phyloP scores from a whole-genome alignment of 768 basidiomycete genomes.

The Agrocybe praecox region DNA sequence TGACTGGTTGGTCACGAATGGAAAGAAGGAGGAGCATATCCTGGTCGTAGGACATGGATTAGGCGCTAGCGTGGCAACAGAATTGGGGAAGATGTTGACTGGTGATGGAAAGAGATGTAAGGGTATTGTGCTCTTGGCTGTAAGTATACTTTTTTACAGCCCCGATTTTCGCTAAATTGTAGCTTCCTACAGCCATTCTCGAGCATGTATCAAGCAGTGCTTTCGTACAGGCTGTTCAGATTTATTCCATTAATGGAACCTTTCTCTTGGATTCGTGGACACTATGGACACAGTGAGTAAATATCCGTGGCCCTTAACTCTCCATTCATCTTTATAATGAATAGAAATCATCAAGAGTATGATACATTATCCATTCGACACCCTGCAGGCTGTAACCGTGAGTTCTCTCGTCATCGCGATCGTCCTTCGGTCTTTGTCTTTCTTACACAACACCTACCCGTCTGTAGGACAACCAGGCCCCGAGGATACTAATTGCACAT shows the following conservation, averaged over 20 bases:
- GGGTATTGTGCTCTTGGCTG: constrained; percentile 53
- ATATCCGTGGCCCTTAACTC: background rate
- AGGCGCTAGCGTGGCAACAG: constrained; percentile 77
- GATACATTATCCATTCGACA: constrained; percentile 60
- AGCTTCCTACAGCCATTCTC: constrained; percentile 51
- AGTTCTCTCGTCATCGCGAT: constrained; percentile 18
- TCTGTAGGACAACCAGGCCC: constrained; percentile 61
- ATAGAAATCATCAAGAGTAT: constrained; percentile 53
- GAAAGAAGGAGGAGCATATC: constrained; percentile 59
- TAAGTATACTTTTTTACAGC: constrained; percentile 20
- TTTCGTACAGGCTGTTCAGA: constrained; percentile 69
- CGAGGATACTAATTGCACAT: constrained; percentile 71
- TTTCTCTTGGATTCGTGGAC: constrained; percentile 63
- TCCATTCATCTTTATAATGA: constrained; percentile 19
- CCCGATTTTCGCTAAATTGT: background rate
- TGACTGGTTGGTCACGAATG: constrained; percentile 70
- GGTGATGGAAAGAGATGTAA: constrained; percentile 41
- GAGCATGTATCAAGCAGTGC: constrained; percentile 61
- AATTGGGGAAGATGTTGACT: constrained; percentile 50
- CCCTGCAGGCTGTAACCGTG: constrained; percentile 62
- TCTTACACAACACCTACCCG: constrained; percentile 11
- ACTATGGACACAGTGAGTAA: background rate
- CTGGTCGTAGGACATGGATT: constrained; percentile 86
- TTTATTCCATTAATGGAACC: constrained; percentile 76
- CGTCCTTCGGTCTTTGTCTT: background rate